phyloP scores from a whole-genome alignment of 768 basidiomycete genomes.

The Amanita muscaria region DNA sequence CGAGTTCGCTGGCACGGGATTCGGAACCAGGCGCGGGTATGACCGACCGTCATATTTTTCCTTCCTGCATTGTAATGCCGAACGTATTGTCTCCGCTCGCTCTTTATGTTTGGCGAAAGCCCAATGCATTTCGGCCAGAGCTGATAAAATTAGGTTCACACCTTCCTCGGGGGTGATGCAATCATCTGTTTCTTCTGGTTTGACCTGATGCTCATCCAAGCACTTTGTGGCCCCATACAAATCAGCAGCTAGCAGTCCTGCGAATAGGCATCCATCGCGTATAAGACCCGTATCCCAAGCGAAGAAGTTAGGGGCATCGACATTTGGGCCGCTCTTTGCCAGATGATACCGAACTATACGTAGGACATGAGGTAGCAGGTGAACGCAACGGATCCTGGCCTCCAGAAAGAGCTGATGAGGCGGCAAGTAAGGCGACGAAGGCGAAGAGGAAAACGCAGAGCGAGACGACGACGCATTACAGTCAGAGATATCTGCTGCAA shows the following conservation, averaged over 20 bases:
- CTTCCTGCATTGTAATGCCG: slow-evolving; percentile 32
- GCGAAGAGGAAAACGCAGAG: too few species aligned
- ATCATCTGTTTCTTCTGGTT: slow-evolving; percentile 23
- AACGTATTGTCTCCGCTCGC: slow-evolving; percentile 50
- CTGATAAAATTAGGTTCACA: slow-evolving; percentile 53
- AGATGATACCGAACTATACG: slow-evolving; percentile 45
- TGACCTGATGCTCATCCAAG: slow-evolving; percentile 26
- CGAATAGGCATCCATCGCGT: slow-evolving; percentile 86
- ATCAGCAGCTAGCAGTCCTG: slow-evolving; percentile 67
- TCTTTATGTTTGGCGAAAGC: slow-evolving; percentile 68
- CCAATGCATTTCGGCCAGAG: slow-evolving; percentile 79
- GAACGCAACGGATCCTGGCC: slow-evolving; percentile 43
- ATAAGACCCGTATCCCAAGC: slow-evolving; percentile 81
- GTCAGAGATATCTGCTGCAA: slow-evolving; percentile 30
- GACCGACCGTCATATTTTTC: not conserved
- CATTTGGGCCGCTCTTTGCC: slow-evolving; percentile 17
- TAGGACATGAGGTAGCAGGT: slow-evolving; percentile 42
- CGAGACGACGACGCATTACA: slow-evolving; percentile 33
- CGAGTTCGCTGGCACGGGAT: too few species aligned
- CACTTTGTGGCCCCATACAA: slow-evolving; percentile 39
- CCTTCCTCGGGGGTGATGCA: slow-evolving; percentile 33
- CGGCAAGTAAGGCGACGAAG: slow-evolving; percentile 35
- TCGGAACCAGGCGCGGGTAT: not conserved
- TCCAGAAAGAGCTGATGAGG: slow-evolving; percentile 38
- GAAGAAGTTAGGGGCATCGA: slow-evolving; percentile 47